These are phyloP conservation scores for Phytopythium litorale DNA, from an alignment of 352 stramenopile genomes.

Conservation along the genomic window DNA sequence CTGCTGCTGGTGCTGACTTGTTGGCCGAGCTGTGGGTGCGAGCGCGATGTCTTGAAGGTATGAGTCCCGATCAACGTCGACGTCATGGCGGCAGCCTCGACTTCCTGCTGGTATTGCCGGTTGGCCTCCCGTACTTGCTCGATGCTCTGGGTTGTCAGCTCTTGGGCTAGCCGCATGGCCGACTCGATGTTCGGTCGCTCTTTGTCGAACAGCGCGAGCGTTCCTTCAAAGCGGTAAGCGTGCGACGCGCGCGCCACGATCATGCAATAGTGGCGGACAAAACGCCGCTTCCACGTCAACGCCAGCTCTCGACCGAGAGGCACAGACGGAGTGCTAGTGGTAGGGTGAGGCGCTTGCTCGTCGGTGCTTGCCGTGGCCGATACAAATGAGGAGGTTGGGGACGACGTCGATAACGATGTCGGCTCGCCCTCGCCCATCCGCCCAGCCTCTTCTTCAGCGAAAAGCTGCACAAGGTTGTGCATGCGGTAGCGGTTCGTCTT, in stretches of 20 bases:
- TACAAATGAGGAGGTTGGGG: slow-evolving; percentile 31
- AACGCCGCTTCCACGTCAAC: slow-evolving; percentile 74
- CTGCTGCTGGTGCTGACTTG: slow-evolving; percentile 5
- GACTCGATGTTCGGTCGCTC: slow-evolving; percentile 82
- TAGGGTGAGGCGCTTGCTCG: slow-evolving; percentile 13
- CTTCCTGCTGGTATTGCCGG: slow-evolving; percentile 28
- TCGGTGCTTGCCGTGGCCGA: slow-evolving; percentile 4
- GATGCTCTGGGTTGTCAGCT: slow-evolving; percentile 73
- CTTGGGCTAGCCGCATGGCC: slow-evolving; percentile 66
- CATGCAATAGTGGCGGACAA: slow-evolving; percentile 86
- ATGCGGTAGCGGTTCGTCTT: slow-evolving; percentile 71
- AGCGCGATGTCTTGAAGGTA: slow-evolving; percentile 8
- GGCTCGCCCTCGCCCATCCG: slow-evolving; percentile 40
- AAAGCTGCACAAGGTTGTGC: slow-evolving; percentile 82
- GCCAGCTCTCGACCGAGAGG: slow-evolving; percentile 54
- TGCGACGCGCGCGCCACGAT: slow-evolving; percentile 73
- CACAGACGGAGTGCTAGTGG: slow-evolving; percentile 19
- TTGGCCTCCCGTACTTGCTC: slow-evolving; percentile 60
- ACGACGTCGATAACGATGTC: not conserved
- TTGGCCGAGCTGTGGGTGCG: slow-evolving; percentile 8
- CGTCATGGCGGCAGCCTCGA: slow-evolving; percentile 11
- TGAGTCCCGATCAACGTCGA: not conserved
- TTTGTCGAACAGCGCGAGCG: slow-evolving; percentile 68
- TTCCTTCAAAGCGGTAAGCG: slow-evolving; percentile 71
- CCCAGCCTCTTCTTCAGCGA: slow-evolving; percentile 74